Evolutionary conservation across 1,284 basidiomycete species (phyloP), one percentile per base, ranked within the genome.

Genomic region (Entoloma clypeatum): DNA sequence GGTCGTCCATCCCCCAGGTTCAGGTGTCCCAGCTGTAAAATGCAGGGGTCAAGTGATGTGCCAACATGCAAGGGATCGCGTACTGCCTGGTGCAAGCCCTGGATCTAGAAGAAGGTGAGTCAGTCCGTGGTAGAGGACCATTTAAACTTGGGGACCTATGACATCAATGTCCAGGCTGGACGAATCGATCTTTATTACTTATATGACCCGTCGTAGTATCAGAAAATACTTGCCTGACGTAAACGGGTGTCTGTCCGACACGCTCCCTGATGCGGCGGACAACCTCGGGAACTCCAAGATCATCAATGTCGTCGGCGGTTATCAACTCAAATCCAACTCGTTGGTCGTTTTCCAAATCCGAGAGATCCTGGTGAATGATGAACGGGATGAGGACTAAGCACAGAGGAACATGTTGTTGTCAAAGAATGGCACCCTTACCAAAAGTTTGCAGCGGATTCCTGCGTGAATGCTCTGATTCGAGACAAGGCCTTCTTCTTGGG

Each of bases 1-100:
- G n/a, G 76, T 82, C 4, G 85, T 86, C 83, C 83, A 88, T 9
- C 86, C 86, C 27, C 87, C 88, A 11, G 80, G 75, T 61, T 90
- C 87, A 5, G 86, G 87, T 3, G 88, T 90, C n/a, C 88, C 86
- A 47, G 86, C 83, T 83, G 48, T 24, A 26, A 4, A 28, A 23
- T n/a, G n/a, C 11, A 27, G n/a, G 26, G 37, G 19, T 10, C 7
- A 19, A 31, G 17, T 17, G 3, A 39, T 30, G 13, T 25, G 7
- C 8, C 17, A 16, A 34, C 6, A 41, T 19, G 13, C 6, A 3
- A 17, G 9, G 34, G 28, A 13, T 25, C 24, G 64, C 83, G 62
- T 54, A 86, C 83, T 89, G 6, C 77, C 86, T 41, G 87, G 87
- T 32, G 87, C 86, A 41, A 86, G 57, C 27, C 83, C 84, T 41